phyloP scores from a whole-genome alignment of 2,329 filamentous ascomycete genomes.

The Zasmidium angulare region DNA sequence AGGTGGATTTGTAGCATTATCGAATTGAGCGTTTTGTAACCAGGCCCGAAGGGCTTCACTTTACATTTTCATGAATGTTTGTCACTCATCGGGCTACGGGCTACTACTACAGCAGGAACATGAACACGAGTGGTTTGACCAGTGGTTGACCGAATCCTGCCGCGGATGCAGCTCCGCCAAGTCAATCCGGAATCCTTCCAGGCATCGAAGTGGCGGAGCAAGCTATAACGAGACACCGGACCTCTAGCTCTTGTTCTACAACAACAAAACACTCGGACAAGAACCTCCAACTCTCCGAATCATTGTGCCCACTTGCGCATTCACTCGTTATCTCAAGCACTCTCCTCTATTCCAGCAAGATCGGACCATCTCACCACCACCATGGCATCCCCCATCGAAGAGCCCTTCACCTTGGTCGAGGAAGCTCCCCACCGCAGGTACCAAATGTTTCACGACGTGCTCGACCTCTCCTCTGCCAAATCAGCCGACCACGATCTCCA shows the following conservation, averaged over 20 bases:
- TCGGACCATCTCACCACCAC: background rate
- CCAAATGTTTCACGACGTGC: slow-evolving; percentile 39
- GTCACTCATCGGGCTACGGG: too few species aligned
- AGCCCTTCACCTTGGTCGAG: slow-evolving; percentile 2
- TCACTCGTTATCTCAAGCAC: background rate
- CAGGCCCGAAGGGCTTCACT: too few species aligned
- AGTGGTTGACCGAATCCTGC: background rate
- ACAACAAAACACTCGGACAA: too few species aligned
- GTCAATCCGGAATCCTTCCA: background rate
- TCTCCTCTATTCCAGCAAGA: background rate
- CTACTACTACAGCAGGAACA: too few species aligned
- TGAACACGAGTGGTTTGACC: background rate
- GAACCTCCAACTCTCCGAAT: too few species aligned
- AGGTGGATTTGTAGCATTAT: too few species aligned
- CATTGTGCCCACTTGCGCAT: background rate
- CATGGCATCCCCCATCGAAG: background rate
- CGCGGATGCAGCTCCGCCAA: background rate
- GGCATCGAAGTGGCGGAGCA: background rate
- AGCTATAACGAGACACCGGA: background rate
- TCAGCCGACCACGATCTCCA: slow-evolving; percentile 42
- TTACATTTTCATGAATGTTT: too few species aligned
- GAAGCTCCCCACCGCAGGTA: slow-evolving; percentile 8
- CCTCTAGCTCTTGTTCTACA: background rate
- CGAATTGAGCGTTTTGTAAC: too few species aligned
- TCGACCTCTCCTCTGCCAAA: slow-evolving; percentile 36